Percentiles rank a stretch among this genome's conserved stretches.
These are phyloP conservation scores for Tylopilus plumbeoviolaceoides DNA, from an alignment of 768 basidiomycete species.

Conservation along the genomic window DNA sequence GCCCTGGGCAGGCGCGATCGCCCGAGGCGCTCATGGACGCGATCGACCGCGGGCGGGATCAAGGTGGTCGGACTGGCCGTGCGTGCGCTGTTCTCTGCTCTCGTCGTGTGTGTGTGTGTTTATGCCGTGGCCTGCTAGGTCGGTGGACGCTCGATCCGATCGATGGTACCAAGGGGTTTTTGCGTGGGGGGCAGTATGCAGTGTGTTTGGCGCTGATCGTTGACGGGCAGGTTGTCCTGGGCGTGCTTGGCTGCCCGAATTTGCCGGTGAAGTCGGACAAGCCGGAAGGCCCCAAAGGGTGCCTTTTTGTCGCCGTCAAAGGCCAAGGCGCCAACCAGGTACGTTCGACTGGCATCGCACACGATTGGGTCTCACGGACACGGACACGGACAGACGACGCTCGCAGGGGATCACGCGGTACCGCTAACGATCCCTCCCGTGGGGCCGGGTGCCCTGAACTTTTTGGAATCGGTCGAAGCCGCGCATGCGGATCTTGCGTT, in stretches of 20 bases:
- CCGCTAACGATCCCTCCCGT: conserved; percentile 46
- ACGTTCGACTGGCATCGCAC: not conserved
- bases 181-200: conserved; percentile 90
- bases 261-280: conserved; percentile 54
- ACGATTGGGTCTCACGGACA: not conserved
- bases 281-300: conserved; percentile 64
- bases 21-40: conserved; percentile 67
- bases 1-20: conserved; percentile 50
- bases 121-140: conserved; percentile 36
- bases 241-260: conserved; percentile 92
- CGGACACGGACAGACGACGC: conserved; percentile 40
- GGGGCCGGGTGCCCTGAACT: conserved; percentile 47
- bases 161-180: conserved; percentile 92
- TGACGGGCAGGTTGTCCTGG: conserved; percentile 73
- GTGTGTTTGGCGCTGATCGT: conserved; percentile 85
- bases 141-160: conserved; percentile 90
- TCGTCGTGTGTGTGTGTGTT: not conserved
- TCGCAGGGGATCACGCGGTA: conserved; percentile 46
- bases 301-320: conserved; percentile 81
- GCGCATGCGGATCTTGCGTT: conserved; percentile 89
- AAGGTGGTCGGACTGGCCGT: conserved; percentile 73
- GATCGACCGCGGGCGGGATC: conserved; percentile 79
- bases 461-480: conserved; percentile 91
- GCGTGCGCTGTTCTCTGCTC: conserved; percentile 31
- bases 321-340: conserved; percentile 83